Evolutionary conservation across 2,329 filamentous ascomycete species (phyloP).

Genomic region (Ophiostoma ulmi): DNA sequence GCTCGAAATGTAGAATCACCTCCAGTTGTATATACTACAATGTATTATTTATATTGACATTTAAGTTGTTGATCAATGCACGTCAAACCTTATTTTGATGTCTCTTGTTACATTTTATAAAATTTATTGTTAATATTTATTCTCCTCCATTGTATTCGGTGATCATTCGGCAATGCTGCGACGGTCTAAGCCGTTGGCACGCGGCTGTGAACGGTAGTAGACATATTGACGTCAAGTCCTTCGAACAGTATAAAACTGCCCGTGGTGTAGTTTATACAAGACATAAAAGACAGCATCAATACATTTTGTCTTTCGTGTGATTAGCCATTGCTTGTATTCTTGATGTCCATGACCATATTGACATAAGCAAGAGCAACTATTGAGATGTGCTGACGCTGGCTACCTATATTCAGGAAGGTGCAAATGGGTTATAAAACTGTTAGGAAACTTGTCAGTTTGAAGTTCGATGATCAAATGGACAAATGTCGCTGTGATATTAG

Average conservation of each 20-base stretch:
- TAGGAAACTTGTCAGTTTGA: no score
- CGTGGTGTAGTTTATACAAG: no score
- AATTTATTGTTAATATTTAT: background rate
- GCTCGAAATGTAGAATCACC: background rate
- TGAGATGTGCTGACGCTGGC: no score
- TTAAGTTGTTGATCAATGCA: background rate
- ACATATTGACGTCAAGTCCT: background rate
- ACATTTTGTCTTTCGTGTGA: no score
- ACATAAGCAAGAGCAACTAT: no score
- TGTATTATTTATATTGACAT: background rate
- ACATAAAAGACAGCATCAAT: no score
- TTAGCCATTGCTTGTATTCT: no score
- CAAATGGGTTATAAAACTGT: no score
- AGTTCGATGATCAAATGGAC: no score
- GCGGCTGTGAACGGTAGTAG: background rate
- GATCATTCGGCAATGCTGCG: conserved; percentile 8
- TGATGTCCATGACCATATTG: no score
- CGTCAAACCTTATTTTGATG: background rate
- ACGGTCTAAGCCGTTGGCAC: background rate
- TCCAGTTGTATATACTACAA: background rate
- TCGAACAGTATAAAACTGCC: background rate
- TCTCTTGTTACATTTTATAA: background rate
- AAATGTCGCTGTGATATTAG: no score
- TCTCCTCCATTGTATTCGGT: background rate
- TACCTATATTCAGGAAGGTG: no score